Evolutionary conservation across 148 eudicot species (phyloP).

Genomic region (Chenopodium album): DNA sequence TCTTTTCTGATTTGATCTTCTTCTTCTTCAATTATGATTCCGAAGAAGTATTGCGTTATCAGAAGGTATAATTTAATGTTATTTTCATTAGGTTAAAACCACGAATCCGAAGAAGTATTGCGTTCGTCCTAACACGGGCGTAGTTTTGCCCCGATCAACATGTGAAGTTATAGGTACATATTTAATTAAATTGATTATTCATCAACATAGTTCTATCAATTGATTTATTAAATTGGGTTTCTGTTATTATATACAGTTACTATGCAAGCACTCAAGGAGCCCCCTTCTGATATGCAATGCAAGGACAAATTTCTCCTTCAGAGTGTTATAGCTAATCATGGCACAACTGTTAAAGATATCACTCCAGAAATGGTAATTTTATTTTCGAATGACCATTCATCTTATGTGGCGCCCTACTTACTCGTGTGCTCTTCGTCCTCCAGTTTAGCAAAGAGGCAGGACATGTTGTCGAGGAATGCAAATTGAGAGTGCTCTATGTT

Average conservation of each 20-base stretch:
- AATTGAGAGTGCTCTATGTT: conserved; percentile 67
- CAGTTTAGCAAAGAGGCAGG: conserved; percentile 79
- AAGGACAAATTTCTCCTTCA: conserved; percentile 84
- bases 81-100: conserved; percentile 52
- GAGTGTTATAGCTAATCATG: conserved; percentile 53
- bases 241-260: conserved; percentile 48
- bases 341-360: conserved; percentile 53
- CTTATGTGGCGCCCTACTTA: conserved; percentile 1
- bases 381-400: background rate
- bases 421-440: conserved; percentile 11
- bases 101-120: conserved; percentile 90
- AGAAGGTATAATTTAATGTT: no score
- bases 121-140: conserved; percentile 79
- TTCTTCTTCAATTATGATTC: background rate
- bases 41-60: no score
- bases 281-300: conserved; percentile 80
- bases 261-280: conserved; percentile 89
- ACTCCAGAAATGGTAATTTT: conserved; percentile 64
- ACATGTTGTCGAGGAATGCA: conserved; percentile 65
- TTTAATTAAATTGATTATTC: background rate
- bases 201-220: background rate
- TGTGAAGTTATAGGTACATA: conserved; percentile 57
- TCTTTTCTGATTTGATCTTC: background rate
- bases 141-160: conserved; percentile 64
- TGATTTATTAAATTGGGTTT: background rate